phyloP scores from a whole-genome alignment of 1,139 yeast genomes.

The Scheffersomyces lignicola region DNA sequence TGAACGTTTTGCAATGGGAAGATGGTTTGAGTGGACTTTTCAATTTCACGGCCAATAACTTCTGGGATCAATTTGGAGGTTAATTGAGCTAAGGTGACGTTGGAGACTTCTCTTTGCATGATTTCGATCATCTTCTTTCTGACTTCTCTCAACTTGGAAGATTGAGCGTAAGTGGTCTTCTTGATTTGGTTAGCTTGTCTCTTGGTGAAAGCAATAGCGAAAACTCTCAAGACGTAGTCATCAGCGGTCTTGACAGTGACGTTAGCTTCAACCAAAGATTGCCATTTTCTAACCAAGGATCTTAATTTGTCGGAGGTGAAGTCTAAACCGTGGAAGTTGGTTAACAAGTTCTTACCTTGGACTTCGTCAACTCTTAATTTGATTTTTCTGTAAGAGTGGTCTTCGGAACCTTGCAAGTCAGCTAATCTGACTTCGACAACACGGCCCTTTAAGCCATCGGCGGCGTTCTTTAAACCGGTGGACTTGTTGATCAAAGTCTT shows the following conservation, averaged over 20 bases:
- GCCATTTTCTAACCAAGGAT: slow-evolving; percentile 56
- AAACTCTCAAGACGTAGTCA: slow-evolving; percentile 50
- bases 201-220: slow-evolving; percentile 55
- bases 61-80: slow-evolving; percentile 54
- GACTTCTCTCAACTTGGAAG: slow-evolving; percentile 51
- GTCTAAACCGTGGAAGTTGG: slow-evolving; percentile 55
- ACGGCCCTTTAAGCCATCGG: slow-evolving; percentile 55
- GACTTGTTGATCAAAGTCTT: slow-evolving; percentile 53
- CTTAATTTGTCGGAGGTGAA: slow-evolving; percentile 52
- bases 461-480: slow-evolving; percentile 53
- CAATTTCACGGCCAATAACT: slow-evolving; percentile 55
- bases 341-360: slow-evolving; percentile 54
- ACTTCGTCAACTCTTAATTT: slow-evolving; percentile 57
- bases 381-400: slow-evolving; percentile 52
- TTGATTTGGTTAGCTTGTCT: slow-evolving; percentile 54
- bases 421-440: slow-evolving; percentile 51
- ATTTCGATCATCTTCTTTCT: slow-evolving; percentile 54
- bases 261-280: slow-evolving; percentile 53
- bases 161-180: slow-evolving; percentile 53
- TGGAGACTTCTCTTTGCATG: slow-evolving; percentile 54
- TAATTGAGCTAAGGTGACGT: slow-evolving; percentile 51
- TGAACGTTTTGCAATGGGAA: slow-evolving; percentile 55
- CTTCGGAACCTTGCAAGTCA: slow-evolving; percentile 54
- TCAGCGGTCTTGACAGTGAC: slow-evolving; percentile 53
- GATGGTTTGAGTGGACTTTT: slow-evolving; percentile 51